Evolutionary conservation across 2,329 filamentous ascomycete species (phyloP), one percentile per base, ranked within the genome.

Genomic region (Fusarium sp.): DNA sequence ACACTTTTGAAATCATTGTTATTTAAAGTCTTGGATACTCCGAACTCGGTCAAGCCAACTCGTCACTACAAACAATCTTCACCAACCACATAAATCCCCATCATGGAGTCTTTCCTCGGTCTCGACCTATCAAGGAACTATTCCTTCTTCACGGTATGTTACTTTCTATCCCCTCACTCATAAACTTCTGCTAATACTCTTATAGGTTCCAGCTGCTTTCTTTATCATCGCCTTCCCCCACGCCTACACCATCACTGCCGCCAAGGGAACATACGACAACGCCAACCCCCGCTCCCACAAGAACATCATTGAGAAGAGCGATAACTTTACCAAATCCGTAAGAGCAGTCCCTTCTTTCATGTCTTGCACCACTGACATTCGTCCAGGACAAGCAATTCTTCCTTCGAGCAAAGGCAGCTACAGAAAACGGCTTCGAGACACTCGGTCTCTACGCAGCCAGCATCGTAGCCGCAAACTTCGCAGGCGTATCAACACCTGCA

Each of bases 351-450:
- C 18, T 22, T 18, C 24, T n/a, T n/a, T 16, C 18, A 7, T 6
- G 18, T 32, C n/a, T 32, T 34, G 22, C n/a, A 20, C 11, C 46
- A 34, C 40, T 52, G 30, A 67, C 51, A n/a, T 12, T 9, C 10
- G n/a, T 27, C 6, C 67, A 87, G 76, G 82, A 81, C 27, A 86
- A 90, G 74, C 88, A 88, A 74, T 82, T 83, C 56, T 80, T 86
- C 30, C 76, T 88, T 44, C 84, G 87, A 52, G 82, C 84, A 29
- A 84, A 90, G 73, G 84, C 85, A 24, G 83, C 84, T 8, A 72
- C 78, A 8, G 73, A 77, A 41, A 85, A 85, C 71, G 81, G 78
- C 65, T 79, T 83, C 66, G 83, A 85, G 75, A 82, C 81, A 5
- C 65, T 85, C 13, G 82, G 81, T 49, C 71, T 83, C 68, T 84